Conservation (phyloP, 306 rosid species). For the Rosa chinensis region DNA sequence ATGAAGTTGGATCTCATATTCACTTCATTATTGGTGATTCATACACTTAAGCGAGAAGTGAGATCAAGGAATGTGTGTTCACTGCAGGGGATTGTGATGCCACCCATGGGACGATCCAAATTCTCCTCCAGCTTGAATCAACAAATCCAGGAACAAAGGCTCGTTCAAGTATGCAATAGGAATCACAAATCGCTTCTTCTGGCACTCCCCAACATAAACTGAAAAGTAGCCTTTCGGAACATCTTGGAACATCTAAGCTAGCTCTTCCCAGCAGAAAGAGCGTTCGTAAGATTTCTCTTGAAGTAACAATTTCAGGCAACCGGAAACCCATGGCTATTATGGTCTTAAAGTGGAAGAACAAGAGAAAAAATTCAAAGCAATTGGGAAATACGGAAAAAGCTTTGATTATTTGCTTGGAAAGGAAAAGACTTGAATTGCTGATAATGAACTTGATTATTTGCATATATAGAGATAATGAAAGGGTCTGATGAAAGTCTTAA, state of each 20-base stretch:
- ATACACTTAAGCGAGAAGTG: conserved; percentile 8
- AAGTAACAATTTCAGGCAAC: no score
- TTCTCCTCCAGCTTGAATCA: conserved; percentile 16
- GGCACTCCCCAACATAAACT: conserved; percentile 23
- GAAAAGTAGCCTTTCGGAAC: conserved; percentile 24
- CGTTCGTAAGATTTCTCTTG: no score
- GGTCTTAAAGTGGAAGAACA: no score
- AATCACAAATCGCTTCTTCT: conserved; percentile 27
- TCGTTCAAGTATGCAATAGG: conserved; percentile 22
- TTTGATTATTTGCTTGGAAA: no score
- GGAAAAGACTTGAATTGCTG: no score
- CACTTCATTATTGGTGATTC: not conserved
- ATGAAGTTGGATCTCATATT: no score
- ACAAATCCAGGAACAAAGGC: conserved; percentile 14
- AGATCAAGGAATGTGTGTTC: conserved; percentile 22
- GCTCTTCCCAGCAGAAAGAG: not conserved
- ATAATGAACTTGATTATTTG: no score
- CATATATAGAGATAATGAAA: no score
- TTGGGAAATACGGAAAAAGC: no score
- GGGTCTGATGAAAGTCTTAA: no score
- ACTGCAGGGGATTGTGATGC: conserved; percentile 18
- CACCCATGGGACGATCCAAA: conserved; percentile 25
- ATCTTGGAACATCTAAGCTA: not conserved
- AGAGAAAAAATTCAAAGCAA: no score
- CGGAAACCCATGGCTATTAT: no score